These are phyloP conservation scores for Saxophila tyrrhenica DNA, from an alignment of 495 filamentous ascomycete species.

Conservation along the genomic window DNA sequence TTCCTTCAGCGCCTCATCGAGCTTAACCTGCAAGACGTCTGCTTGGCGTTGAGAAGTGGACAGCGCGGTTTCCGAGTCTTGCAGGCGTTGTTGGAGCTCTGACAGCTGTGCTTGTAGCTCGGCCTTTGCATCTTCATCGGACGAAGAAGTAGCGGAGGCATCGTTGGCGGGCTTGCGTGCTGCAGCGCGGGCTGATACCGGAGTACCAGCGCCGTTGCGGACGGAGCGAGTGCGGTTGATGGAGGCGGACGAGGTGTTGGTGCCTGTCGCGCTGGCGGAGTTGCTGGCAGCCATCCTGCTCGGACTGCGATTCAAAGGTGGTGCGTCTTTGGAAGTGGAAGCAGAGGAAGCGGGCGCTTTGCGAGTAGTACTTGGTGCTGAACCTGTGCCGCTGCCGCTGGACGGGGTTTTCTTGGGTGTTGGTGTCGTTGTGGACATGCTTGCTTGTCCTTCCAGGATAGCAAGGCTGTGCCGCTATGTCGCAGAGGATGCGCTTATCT, in stretches of 20 bases:
- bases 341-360: slow-evolving; percentile 3
- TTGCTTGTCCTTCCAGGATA: no score
- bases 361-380: background rate
- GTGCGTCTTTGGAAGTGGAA: slow-evolving; percentile 1
- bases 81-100: slow-evolving; percentile 69
- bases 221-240: slow-evolving; percentile 14
- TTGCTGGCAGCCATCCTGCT: slow-evolving; percentile 8
- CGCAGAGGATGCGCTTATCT: background rate
- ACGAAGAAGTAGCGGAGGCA: slow-evolving; percentile 21
- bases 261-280: background rate
- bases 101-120: slow-evolving; percentile 72
- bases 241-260: background rate
- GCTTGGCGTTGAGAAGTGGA: slow-evolving; percentile 76
- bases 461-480: background rate
- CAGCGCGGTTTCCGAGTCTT: slow-evolving; percentile 65
- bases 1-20: slow-evolving; percentile 76
- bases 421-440: background rate
- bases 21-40: slow-evolving; percentile 69
- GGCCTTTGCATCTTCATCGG: slow-evolving; percentile 47
- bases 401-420: background rate
- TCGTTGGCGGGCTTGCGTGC: slow-evolving; percentile 16
- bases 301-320: slow-evolving; percentile 10
- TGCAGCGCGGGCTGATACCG: slow-evolving; percentile 22
- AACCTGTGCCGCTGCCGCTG: background rate
- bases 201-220: slow-evolving; percentile 10